Evolutionary conservation across 2,329 filamentous ascomycete species (phyloP).

Genomic region (Teratosphaeria zuluensis): DNA sequence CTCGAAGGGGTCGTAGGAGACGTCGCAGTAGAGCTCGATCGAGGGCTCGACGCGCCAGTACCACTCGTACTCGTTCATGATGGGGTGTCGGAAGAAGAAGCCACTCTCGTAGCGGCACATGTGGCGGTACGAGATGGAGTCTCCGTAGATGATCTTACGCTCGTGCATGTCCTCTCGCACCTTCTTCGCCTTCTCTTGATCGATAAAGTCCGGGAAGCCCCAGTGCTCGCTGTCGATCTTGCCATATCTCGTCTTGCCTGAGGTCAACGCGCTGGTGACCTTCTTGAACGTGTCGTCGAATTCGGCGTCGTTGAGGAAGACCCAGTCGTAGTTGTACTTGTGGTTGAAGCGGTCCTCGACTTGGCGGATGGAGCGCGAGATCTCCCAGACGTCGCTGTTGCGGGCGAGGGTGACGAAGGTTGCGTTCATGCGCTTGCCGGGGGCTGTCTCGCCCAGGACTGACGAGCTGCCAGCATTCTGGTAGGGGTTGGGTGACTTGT

Average conservation of each 20-base stretch:
- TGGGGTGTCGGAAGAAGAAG: slow-evolving; percentile 93
- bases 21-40: slow-evolving; percentile 91
- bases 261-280: slow-evolving; percentile 79
- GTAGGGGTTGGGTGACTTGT: slow-evolving; percentile 21
- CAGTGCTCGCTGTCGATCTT: slow-evolving; percentile 86
- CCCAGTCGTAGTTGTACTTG: slow-evolving; percentile 97
- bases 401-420: slow-evolving; percentile 94
- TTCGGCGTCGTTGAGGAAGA: slow-evolving; percentile 92
- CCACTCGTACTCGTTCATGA: slow-evolving; percentile 96
- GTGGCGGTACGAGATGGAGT: slow-evolving; percentile 93
- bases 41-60: slow-evolving; percentile 99
- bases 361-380: slow-evolving; percentile 88
- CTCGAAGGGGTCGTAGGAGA: slow-evolving; percentile 92
- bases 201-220: slow-evolving; percentile 94
- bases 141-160: slow-evolving; percentile 95
- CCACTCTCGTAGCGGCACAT: slow-evolving; percentile 99
- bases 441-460: slow-evolving; percentile 26
- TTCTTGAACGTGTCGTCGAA: slow-evolving; percentile 93
- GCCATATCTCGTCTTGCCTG: slow-evolving; percentile 84
- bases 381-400: slow-evolving; percentile 93
- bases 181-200: slow-evolving; percentile 82
- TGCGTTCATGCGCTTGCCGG: slow-evolving; percentile 78
- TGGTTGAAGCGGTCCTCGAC: slow-evolving; percentile 97
- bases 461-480: slow-evolving; percentile 1
- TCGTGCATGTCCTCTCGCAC: slow-evolving; percentile 90